Base-by-base conservation (phyloP, 305 asterid genomes). In the Solanum hybrid region DNA sequence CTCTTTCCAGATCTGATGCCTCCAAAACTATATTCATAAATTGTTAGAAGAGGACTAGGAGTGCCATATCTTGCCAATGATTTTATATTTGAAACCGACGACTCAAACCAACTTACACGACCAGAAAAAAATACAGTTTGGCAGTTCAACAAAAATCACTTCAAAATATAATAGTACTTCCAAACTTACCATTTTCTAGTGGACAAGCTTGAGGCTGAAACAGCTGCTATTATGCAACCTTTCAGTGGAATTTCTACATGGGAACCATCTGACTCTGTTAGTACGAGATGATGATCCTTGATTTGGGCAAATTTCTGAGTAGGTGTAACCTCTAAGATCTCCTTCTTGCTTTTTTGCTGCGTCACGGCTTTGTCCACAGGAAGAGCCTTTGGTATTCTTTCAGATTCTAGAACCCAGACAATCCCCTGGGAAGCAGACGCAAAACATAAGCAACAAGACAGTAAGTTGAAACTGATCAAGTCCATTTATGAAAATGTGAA, bases 341-440 rank as follows among this genome's bases (percentile, higher is more conserved):
- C 99, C 71, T 92, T 95, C 91, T 94, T 95, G 89, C 92, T 92
- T 91, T 90, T 96, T 89, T 92, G 96, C 77, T 96, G 98, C 86
- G 91, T 90, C 40, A 92, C 88, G 40, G 89, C 82, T 92, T 92
- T 93, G 78, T 95, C 98, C 87, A 91, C 92, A 84, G 67, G 90
- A 90, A 92, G 91, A 77, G 92, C 92, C 91, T 92, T 93, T 42
- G 95, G 93, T 92, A 94, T 91, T 87, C 93, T 93, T 91, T 96
- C 98, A 22, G 97, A 95, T 91, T 95, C 98, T 86, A 97, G 92
- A 92, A 97, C 89, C 98, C 98, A 97, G 11, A 97, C 64, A 78
- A 91, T 37, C 80, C 99, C 99, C 99, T 97, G 92, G 87, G 89
- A 85, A 42, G 90, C 87, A 89, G 89, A 88, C 37, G 89, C 87